A percentile compares a stretch with the other conserved stretches of the same genome.
phyloP scores from a whole-genome alignment of 495 filamentous ascomycete species.

The Alectoria sarmentosa region DNA sequence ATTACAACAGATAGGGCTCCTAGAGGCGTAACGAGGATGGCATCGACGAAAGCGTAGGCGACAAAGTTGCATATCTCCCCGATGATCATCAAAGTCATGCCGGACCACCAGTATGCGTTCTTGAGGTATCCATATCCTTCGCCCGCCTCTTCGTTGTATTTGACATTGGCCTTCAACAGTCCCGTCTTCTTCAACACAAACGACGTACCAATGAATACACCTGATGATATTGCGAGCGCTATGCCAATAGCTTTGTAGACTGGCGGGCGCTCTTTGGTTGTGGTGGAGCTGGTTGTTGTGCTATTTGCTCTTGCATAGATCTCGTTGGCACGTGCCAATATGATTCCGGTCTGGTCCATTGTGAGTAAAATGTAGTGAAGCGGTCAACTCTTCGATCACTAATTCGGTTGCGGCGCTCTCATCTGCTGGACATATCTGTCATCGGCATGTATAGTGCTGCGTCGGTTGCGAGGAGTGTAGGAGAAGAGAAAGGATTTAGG shows the following conservation, averaged over 20 bases:
- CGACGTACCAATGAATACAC: slow-evolving; percentile 88
- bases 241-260: slow-evolving; percentile 86
- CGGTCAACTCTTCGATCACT: neutral
- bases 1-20: slow-evolving; percentile 95
- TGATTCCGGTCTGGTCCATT: slow-evolving; percentile 44
- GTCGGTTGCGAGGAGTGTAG: neutral
- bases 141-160: slow-evolving; percentile 93
- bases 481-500: neutral
- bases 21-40: slow-evolving; percentile 89
- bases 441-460: neutral
- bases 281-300: slow-evolving; percentile 13
- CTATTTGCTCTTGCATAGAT: slow-evolving; percentile 42
- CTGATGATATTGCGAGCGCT: slow-evolving; percentile 77
- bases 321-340: slow-evolving; percentile 38
- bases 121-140: slow-evolving; percentile 98
- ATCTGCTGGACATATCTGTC: neutral
- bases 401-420: neutral
- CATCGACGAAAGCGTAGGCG: slow-evolving; percentile 95
- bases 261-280: slow-evolving; percentile 39
- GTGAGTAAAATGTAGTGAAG: neutral
- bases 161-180: slow-evolving; percentile 83
- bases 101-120: slow-evolving; percentile 91
- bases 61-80: slow-evolving; percentile 97
- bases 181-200: slow-evolving; percentile 96
- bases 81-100: slow-evolving; percentile 96